A percentile compares a stretch with the other conserved stretches of the same genome.
These are phyloP conservation scores for Apiotrichum mycotoxinovorans DNA, from an alignment of 1,284 basidiomycete species.

Conservation along the genomic window DNA sequence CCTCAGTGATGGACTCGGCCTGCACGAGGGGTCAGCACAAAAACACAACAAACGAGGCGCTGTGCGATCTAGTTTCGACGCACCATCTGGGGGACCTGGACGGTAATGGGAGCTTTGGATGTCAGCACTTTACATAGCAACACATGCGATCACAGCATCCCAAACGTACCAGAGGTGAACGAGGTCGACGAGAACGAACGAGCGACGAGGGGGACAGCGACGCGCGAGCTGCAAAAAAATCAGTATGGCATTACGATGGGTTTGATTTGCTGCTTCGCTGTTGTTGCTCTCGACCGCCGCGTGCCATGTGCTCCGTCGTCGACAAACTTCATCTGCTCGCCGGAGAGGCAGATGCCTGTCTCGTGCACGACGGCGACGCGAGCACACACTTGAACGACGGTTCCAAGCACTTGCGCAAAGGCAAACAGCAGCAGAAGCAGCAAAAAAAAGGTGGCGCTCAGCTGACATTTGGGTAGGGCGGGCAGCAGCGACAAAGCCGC, in stretches of 20 bases:
- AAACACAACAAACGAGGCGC: neutral
- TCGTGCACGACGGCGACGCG: too few relatives aligned
- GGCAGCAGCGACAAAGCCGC: conserved; percentile 9
- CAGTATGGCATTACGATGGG: neutral
- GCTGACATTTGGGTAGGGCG: conserved; percentile 13
- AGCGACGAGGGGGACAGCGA: conserved; percentile 6
- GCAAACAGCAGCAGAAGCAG: too few relatives aligned
- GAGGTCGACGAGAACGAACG: conserved; percentile 18
- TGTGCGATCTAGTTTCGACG: neutral
- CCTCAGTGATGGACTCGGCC: conserved; percentile 97
- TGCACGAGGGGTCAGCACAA: conserved; percentile 17
- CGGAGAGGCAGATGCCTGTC: too few relatives aligned
- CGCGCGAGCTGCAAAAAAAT: conserved; percentile 5
- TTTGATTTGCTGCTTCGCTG: too few relatives aligned
- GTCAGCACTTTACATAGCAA: neutral
- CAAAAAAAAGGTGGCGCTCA: neutral
- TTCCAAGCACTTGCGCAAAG: too few relatives aligned
- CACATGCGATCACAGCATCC: neutral
- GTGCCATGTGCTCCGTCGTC: too few relatives aligned
- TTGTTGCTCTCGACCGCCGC: too few relatives aligned
- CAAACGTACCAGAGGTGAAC: conserved; percentile 14
- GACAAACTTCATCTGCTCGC: too few relatives aligned
- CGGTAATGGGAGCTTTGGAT: conserved; percentile 29
- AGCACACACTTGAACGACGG: too few relatives aligned
- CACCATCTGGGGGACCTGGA: conserved; percentile 94